Conservation (phyloP, 805 yeast genomes). For the Teunomyces panamensis region DNA sequence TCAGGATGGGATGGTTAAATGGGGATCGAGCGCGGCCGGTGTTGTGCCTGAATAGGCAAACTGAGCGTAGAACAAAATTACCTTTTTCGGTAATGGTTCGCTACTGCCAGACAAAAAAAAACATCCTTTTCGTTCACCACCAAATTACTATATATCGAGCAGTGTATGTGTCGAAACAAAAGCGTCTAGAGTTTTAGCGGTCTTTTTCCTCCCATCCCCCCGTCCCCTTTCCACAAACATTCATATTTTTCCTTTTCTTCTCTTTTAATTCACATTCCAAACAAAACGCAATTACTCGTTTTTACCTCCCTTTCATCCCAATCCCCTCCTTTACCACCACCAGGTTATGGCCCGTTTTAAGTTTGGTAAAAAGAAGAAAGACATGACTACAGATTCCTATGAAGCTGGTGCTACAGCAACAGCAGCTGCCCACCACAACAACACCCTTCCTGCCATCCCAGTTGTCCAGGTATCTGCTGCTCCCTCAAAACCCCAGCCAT, state of each 20-base stretch:
- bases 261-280: not conserved
- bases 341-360: conserved; percentile 53
- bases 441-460: conserved; percentile 2
- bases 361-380: conserved; percentile 50
- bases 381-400: conserved; percentile 18
- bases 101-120: not conserved
- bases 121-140: not conserved
- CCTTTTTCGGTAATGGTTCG: not conserved
- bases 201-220: too few species aligned
- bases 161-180: not conserved
- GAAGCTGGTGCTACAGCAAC: not conserved
- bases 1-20: not conserved
- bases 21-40: not conserved
- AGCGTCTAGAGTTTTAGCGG: too few species aligned
- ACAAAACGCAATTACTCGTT: not conserved
- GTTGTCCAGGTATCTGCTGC: not conserved
- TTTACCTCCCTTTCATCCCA: too few species aligned
- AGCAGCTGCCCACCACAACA: not conserved
- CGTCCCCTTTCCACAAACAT: too few species aligned
- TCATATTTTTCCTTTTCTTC: too few species aligned
- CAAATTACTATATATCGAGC: not conserved
- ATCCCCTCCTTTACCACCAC: too few species aligned
- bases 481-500: not conserved
- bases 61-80: not conserved
- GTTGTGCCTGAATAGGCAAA: not conserved